Conservation (phyloP, 345 rosid species). For the Punica granatum region DNA sequence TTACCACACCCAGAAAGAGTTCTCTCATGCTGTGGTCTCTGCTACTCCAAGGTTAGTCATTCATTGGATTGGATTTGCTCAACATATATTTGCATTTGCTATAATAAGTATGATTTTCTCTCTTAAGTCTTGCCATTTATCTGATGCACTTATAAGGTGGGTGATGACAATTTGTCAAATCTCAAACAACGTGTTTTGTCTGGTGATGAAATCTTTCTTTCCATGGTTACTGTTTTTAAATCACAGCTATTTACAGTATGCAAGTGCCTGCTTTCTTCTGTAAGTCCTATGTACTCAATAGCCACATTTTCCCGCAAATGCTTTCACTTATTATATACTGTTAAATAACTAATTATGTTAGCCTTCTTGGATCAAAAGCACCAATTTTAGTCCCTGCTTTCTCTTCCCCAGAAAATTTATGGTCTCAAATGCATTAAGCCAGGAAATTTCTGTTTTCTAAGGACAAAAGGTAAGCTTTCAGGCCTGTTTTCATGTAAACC, state of each 20-base stretch:
- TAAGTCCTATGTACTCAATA: neutral
- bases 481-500: no score
- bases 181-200: neutral
- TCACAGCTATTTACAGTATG: neutral
- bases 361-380: neutral
- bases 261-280: neutral
- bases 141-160: neutral
- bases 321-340: neutral
- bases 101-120: neutral
- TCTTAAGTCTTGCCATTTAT: neutral
- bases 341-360: neutral
- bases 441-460: neutral
- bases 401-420: neutral
- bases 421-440: neutral
- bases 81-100: neutral
- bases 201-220: neutral
- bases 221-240: neutral
- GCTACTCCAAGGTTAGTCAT: slow-evolving; percentile 2
- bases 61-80: neutral
- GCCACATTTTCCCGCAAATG: neutral
- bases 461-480: neutral
- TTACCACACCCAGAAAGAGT: slow-evolving; percentile 1
- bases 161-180: neutral
- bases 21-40: slow-evolving; percentile 1
- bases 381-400: neutral